Percentiles rank a stretch among this genome's conserved stretches.
Conservation (phyloP, 225 moss, liverwort and hornwort species). For the Straminergon stramineum region DNA sequence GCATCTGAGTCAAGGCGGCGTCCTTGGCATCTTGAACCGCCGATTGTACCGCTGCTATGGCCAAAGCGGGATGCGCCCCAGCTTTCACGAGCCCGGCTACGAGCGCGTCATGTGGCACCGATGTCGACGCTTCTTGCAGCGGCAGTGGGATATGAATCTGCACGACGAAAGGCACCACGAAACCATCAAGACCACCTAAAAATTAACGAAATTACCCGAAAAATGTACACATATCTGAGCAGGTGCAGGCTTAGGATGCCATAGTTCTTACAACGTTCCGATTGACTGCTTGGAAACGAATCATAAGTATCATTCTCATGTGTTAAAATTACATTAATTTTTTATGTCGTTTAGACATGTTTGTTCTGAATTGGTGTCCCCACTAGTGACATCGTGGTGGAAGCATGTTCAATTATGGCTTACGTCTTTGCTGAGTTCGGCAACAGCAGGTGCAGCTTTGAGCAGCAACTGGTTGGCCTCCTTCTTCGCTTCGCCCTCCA, state of each 20-base stretch:
- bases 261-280: background rate
- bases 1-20: background rate
- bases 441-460: background rate
- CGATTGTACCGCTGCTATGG: background rate
- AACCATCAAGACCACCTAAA: background rate
- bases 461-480: background rate
- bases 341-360: background rate
- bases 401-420: background rate
- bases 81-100: background rate
- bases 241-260: background rate
- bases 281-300: background rate
- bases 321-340: too few relatives aligned
- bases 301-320: too few relatives aligned
- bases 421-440: slow-evolving; percentile 1
- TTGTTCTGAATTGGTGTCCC: background rate
- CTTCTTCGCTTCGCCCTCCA: background rate
- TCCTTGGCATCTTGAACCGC: background rate
- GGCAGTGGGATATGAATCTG: background rate
- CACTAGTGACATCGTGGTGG: background rate
- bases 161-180: background rate
- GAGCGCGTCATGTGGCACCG: background rate
- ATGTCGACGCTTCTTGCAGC: background rate
- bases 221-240: background rate
- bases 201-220: too few relatives aligned
- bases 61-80: background rate